Conservation (phyloP, 768 basidiomycete genomes). For the Tulasnella sp. region DNA sequence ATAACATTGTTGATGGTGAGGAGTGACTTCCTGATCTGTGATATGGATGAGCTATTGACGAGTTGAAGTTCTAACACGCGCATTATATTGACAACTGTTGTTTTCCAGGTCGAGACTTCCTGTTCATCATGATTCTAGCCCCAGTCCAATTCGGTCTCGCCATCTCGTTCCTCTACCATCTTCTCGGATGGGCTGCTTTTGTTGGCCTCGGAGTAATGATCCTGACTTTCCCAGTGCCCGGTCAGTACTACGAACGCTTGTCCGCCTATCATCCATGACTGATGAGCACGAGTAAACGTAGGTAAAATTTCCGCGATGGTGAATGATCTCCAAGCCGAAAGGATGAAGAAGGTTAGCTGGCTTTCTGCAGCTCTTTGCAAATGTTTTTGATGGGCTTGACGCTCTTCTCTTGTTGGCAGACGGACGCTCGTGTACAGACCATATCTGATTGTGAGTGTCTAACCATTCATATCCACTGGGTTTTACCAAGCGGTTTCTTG, state of each 20-base stretch:
- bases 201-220: slow-evolving; percentile 45
- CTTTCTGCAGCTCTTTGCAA: too few relatives aligned
- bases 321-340: slow-evolving; percentile 37
- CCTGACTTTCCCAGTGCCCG: slow-evolving; percentile 46
- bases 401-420: slow-evolving; percentile 23
- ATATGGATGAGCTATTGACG: too few relatives aligned
- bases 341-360: slow-evolving; percentile 37
- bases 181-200: slow-evolving; percentile 50
- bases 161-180: slow-evolving; percentile 33
- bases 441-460: slow-evolving; percentile 44
- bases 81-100: neutral
- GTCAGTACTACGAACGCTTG: slow-evolving; percentile 21
- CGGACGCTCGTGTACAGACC: slow-evolving; percentile 48
- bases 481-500: neutral
- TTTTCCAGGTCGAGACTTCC: slow-evolving; percentile 25
- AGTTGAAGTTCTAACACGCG: neutral
- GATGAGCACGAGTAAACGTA: neutral
- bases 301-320: slow-evolving; percentile 36
- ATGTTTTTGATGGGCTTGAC: too few relatives aligned
- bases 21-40: neutral
- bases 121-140: slow-evolving; percentile 28
- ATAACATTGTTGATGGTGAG: slow-evolving; percentile 28
- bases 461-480: slow-evolving; percentile 16
- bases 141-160: slow-evolving; percentile 35
- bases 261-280: neutral